Conservation (phyloP, 331 rosid genomes). For the Saraca asoca region DNA sequence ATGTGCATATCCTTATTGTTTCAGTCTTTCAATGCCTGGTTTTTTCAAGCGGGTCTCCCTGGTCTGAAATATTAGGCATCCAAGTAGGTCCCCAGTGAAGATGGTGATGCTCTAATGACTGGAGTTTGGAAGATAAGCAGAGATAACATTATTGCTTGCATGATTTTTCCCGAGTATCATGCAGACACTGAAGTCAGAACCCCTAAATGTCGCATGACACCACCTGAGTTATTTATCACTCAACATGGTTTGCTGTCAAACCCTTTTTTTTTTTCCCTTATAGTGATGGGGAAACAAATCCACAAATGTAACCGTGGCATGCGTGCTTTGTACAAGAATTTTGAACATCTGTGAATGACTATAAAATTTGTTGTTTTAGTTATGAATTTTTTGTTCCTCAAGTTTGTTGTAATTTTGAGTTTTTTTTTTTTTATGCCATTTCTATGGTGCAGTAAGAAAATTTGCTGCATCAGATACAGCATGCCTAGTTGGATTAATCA, state of each 20-base stretch:
- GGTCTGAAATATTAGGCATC: slow-evolving; percentile 21
- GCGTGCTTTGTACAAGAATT: slow-evolving; percentile 36
- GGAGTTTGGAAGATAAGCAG: slow-evolving; percentile 14
- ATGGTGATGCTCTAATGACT: slow-evolving; percentile 20
- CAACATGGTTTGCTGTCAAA: not conserved
- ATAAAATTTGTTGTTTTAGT: not conserved
- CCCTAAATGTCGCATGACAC: slow-evolving; percentile 22
- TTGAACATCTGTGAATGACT: slow-evolving; percentile 35
- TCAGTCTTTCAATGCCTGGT: slow-evolving; percentile 16
- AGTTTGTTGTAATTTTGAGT: not conserved
- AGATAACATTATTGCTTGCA: slow-evolving; percentile 9
- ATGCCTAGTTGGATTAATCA: no score
- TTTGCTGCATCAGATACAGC: no score
- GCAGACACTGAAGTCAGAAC: slow-evolving; percentile 23
- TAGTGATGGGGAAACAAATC: slow-evolving; percentile 10
- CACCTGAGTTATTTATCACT: slow-evolving; percentile 1
- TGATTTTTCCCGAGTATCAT: slow-evolving; percentile 14
- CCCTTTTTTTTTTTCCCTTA: slow-evolving; percentile 6
- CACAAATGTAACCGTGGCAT: slow-evolving; percentile 4
- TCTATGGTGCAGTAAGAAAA: no score
- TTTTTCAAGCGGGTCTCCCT: slow-evolving; percentile 28
- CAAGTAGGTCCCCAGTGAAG: slow-evolving; percentile 27
- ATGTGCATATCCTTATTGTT: slow-evolving; percentile 11
- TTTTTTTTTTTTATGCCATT: no score
- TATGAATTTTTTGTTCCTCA: not conserved